phyloP scores from a whole-genome alignment of 441 rosid genomes.

The Codiaeum variegatum region DNA sequence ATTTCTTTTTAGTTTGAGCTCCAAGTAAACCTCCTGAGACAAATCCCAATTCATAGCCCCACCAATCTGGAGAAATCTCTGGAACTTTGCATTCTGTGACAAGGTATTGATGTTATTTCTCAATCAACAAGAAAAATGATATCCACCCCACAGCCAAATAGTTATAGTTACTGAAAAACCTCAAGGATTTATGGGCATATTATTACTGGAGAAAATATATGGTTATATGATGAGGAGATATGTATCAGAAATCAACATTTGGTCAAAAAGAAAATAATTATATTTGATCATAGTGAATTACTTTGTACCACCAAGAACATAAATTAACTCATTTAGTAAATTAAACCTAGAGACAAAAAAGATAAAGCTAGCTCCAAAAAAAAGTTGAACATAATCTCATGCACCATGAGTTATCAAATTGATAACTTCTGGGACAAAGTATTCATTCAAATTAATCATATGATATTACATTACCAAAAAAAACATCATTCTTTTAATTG shows the following conservation, averaged over 20 bases:
- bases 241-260: not conserved
- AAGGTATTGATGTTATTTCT: constrained; percentile 17
- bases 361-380: not conserved
- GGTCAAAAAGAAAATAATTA: not conserved
- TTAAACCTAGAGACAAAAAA: not conserved
- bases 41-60: constrained; percentile 87
- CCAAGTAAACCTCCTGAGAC: constrained; percentile 94
- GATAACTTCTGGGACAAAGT: not conserved
- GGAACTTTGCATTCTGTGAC: constrained; percentile 46
- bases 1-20: constrained; percentile 50
- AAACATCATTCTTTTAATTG: not conserved
- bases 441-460: not conserved
- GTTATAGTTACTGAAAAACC: not conserved
- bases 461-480: not conserved
- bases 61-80: constrained; percentile 69
- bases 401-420: not conserved
- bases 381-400: not conserved
- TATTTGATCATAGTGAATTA: not conserved
- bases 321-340: not conserved
- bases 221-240: not conserved
- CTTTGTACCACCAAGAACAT: not conserved
- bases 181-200: not conserved
- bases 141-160: not conserved
- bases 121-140: not conserved
- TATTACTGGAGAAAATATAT: not conserved